Conservation (phyloP, 495 filamentous ascomycete genomes). For the Penicillium chermesinum region DNA sequence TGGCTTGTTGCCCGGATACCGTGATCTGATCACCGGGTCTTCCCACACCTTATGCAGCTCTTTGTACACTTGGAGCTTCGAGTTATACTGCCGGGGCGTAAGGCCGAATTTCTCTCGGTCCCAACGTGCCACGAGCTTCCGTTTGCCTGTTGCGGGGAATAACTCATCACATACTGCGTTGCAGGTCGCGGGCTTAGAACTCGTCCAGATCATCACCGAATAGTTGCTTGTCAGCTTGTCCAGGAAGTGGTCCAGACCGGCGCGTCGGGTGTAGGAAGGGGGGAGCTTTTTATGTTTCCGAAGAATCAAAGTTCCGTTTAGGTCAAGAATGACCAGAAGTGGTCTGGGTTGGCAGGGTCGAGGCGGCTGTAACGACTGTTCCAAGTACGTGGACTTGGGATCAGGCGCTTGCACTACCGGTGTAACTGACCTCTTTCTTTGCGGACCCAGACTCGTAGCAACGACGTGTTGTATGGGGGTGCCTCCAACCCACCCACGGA, state of each 20-base stretch:
- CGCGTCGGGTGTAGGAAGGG: slow-evolving; percentile 53
- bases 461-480: too few relatives aligned
- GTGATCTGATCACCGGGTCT: slow-evolving; percentile 43
- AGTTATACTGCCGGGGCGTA: slow-evolving; percentile 52
- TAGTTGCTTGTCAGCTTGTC: slow-evolving; percentile 60
- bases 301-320: slow-evolving; percentile 84
- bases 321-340: slow-evolving; percentile 78
- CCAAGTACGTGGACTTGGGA: slow-evolving; percentile 41
- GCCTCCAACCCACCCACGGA: neutral
- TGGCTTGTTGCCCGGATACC: slow-evolving; percentile 37
- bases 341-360: slow-evolving; percentile 28
- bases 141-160: slow-evolving; percentile 36
- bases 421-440: slow-evolving; percentile 11
- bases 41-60: slow-evolving; percentile 67
- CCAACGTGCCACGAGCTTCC: slow-evolving; percentile 66
- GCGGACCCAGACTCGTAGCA: too few relatives aligned
- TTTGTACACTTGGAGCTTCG: slow-evolving; percentile 86
- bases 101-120: slow-evolving; percentile 74
- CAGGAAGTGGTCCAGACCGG: slow-evolving; percentile 61
- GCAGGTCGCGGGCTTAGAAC: slow-evolving; percentile 69
- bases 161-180: slow-evolving; percentile 46
- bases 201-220: slow-evolving; percentile 86
- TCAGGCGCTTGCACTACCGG: slow-evolving; percentile 20
- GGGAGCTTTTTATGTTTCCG: slow-evolving; percentile 52
- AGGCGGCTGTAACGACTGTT: slow-evolving; percentile 33